Conservation (phyloP, 2,329 filamentous ascomycete genomes). For the Fusarium sacchari region DNA sequence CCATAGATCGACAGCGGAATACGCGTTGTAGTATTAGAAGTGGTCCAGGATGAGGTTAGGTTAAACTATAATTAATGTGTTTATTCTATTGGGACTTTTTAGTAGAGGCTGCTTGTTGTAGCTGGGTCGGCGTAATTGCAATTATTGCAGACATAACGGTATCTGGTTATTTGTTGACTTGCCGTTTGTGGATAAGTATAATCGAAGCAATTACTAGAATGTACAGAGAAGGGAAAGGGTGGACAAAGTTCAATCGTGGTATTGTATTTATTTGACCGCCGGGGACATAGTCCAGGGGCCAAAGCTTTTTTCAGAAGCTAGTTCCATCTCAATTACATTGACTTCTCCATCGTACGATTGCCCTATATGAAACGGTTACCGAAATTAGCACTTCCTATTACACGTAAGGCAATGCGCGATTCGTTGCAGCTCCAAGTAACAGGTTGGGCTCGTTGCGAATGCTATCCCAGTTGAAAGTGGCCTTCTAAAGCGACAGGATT, state of each 20-base stretch:
- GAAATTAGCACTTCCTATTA: neutral
- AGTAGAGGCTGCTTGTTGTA: neutral
- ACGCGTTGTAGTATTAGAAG: neutral
- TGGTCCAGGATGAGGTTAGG: neutral
- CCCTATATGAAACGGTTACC: neutral
- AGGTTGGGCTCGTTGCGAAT: too few species aligned
- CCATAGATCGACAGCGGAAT: neutral
- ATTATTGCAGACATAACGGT: too few species aligned
- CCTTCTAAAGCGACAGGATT: too few species aligned
- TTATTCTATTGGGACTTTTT: too few species aligned
- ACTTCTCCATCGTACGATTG: neutral
- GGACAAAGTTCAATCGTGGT: neutral
- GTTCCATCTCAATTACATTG: too few species aligned
- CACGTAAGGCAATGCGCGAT: too few species aligned
- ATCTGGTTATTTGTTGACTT: neutral
- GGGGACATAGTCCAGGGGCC: neutral
- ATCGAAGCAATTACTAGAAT: fast-evolving
- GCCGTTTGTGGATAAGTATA: neutral
- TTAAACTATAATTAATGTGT: neutral
- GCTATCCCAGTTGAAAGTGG: too few species aligned
- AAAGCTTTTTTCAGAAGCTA: neutral
- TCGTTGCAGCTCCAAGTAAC: too few species aligned
- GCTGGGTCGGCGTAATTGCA: fast-evolving
- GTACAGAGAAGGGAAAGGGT: too few species aligned
- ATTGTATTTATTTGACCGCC: neutral